Conservation (phyloP, 2,329 filamentous ascomycete species). For the Colletotrichum magnum region DNA sequence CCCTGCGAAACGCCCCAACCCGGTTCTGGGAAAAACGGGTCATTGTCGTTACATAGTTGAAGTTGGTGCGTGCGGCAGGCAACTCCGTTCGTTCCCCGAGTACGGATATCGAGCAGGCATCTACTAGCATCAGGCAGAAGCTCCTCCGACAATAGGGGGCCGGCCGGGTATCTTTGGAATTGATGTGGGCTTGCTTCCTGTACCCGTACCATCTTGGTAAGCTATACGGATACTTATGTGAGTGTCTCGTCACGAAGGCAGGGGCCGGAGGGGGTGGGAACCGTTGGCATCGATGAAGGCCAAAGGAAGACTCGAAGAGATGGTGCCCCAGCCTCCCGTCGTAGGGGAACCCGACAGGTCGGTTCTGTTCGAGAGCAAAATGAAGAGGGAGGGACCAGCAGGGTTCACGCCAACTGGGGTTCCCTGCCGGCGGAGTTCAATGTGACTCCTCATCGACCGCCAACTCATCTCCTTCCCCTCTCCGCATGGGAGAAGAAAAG, state of each 20-base stretch:
- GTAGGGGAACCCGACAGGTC: constrained; percentile 34
- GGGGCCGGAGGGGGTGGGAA: constrained; percentile 8
- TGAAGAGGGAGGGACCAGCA: constrained; percentile 38
- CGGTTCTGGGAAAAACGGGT: constrained; percentile 20
- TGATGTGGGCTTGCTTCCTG: constrained; percentile 9
- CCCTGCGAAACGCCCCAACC: constrained; percentile 26
- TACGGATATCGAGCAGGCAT: neutral
- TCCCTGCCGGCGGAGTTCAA: constrained; percentile 31
- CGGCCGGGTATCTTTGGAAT: constrained; percentile 26
- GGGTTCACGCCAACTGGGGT: constrained; percentile 26
- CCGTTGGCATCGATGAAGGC: neutral
- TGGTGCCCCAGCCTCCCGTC: constrained; percentile 35
- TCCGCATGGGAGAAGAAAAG: constrained; percentile 23
- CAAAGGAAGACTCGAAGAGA: neutral
- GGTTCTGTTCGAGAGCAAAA: constrained; percentile 35
- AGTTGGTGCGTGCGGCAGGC: constrained; percentile 23
- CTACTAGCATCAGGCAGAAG: neutral
- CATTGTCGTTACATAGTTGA: constrained; percentile 5
- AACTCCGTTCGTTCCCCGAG: constrained; percentile 18
- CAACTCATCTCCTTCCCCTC: constrained; percentile 38
- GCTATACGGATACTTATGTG: neutral
- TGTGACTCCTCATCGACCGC: constrained; percentile 38
- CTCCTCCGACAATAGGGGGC: constrained; percentile 16
- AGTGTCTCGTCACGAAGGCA: constrained; percentile 8
- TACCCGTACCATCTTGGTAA: neutral